A percentile compares a stretch with the other conserved stretches of the same genome.
Conservation (phyloP, 108 stramenopile species). For the Nitzschia inconspicua region DNA sequence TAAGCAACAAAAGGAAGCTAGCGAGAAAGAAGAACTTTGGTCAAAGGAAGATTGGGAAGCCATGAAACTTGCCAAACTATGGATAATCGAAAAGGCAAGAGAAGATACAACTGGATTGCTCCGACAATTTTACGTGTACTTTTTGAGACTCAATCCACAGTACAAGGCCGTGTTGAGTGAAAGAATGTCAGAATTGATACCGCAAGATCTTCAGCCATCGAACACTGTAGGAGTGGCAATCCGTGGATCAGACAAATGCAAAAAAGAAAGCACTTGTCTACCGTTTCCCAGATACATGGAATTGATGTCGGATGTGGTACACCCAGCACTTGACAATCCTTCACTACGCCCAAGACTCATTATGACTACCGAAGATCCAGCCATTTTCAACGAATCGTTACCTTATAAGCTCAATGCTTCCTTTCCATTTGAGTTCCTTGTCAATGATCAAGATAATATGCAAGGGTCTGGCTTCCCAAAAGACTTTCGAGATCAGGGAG, state of each 20-base stretch:
- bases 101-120: background rate
- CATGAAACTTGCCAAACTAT: background rate
- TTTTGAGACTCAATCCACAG: conserved; percentile 10
- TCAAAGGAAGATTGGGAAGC: conserved; percentile 4
- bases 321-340: background rate
- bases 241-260: conserved; percentile 32
- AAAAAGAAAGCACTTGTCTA: conserved; percentile 20
- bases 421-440: conserved; percentile 12
- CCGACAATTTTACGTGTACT: conserved; percentile 8
- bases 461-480: conserved; percentile 8
- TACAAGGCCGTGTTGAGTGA: background rate
- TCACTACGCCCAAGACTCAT: conserved; percentile 3
- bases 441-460: conserved; percentile 16
- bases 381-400: background rate
- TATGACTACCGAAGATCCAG: conserved; percentile 19
- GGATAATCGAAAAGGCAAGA: background rate
- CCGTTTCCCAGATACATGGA: conserved; percentile 21
- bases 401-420: background rate
- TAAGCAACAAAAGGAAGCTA: background rate
- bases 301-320: background rate
- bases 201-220: background rate
- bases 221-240: conserved; percentile 25
- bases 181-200: conserved; percentile 1
- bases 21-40: background rate
- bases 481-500: background rate